Base-by-base conservation (phyloP, 2,329 filamentous ascomycete species). In the Daldinia sp. region DNA sequence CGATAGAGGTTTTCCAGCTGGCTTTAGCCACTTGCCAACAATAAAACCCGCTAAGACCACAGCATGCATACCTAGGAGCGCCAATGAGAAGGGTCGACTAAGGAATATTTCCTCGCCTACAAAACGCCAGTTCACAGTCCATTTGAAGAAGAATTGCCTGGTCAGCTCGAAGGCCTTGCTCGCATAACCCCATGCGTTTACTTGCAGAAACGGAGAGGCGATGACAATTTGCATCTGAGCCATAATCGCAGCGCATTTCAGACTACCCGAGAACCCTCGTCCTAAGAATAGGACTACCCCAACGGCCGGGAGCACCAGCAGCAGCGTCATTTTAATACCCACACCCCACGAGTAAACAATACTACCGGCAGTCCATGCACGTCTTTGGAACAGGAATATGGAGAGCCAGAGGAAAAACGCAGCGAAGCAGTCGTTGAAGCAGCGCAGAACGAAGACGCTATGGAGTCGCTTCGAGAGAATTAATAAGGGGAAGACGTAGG, bases 121-220 rank as follows among this genome's bases (percentile, higher is more conserved):
- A 78, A 98, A 98, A 60, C 94, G 90, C 96, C 96, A 99, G 80
- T 99, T 99, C 73, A 99, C 96, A 0, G 96, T 99, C 96, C 96
- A 99, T 81, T 95, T 94, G 85, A 95, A 98, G 75, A 97, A 86
- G 82, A 99, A 99, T 74, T 93, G 89, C 61, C 96, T 87, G 53
- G 92, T 94, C 65, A 99, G 86, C 82, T 99, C 94, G 78, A 99
- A 99, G 0, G 96, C 94, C 70, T 92, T 87, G 53, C 88, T 87
- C 18, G 97, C 78, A 78, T 99, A 99, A 30, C 90, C 92, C 66
- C 81, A 80, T 20, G 89, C 81, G 73, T 93, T 91, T 44, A 82
- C 82, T 9, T 85, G 79, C 23, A 92, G 78, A 81, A 98, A 98
- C 0, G 94, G 93, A 48, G 84, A 75, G 53, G 82, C 87, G 37